phyloP scores from a whole-genome alignment of 257 asterid species.

The Nicotiana noctiflora region DNA sequence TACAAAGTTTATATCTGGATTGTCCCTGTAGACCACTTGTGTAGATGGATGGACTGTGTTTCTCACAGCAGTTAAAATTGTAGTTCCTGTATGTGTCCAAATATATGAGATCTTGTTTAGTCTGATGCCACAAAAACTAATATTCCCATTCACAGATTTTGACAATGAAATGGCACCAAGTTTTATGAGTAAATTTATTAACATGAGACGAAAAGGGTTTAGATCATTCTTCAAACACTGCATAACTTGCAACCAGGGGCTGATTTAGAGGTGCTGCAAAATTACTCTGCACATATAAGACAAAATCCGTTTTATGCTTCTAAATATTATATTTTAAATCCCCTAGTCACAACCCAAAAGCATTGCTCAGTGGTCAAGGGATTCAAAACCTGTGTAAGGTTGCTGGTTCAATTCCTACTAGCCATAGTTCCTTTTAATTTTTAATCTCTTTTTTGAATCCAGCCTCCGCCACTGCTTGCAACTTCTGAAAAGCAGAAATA shows the following conservation, averaged over 20 bases:
- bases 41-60: conserved; percentile 33
- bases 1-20: conserved; percentile 28
- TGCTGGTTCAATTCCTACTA: no score
- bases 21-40: conserved; percentile 32
- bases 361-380: no score
- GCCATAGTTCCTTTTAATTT: no score
- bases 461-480: no score
- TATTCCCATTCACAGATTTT: background rate
- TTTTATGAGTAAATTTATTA: background rate
- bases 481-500: background rate
- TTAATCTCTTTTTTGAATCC: no score
- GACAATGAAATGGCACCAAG: background rate
- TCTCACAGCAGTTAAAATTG: conserved; percentile 36
- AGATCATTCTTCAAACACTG: background rate
- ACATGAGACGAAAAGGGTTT: background rate
- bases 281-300: no score
- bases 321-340: no score
- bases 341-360: no score
- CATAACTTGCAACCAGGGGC: background rate
- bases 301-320: no score
- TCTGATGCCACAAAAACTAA: background rate
- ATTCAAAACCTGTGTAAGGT: no score
- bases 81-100: conserved; percentile 33
- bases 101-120: background rate
- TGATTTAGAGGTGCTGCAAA: no score